These are phyloP conservation scores for Pythium vanterpoolii DNA, from an alignment of 352 stramenopile genomes.

Conservation along the genomic window DNA sequence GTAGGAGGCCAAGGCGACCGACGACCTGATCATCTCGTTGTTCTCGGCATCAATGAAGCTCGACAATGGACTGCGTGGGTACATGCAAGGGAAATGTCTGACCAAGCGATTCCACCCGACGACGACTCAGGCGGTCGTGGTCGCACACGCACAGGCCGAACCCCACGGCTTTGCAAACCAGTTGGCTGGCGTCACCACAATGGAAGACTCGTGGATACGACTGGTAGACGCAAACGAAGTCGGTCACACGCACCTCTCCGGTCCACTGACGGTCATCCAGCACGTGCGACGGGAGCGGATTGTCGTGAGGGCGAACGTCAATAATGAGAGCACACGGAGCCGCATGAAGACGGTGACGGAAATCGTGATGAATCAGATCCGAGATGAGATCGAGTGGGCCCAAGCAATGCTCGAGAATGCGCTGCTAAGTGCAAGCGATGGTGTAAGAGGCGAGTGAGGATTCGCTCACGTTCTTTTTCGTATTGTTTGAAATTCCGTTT, in stretches of 20 bases:
- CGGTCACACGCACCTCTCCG: neutral
- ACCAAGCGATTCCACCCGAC: neutral
- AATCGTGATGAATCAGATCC: constrained; percentile 11
- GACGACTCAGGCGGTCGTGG: neutral
- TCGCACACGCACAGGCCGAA: constrained; percentile 2
- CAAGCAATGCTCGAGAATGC: neutral
- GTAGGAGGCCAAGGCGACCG: neutral
- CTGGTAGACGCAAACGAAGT: constrained; percentile 7
- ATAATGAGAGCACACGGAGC: neutral
- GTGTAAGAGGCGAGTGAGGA: neutral
- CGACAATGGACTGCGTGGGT: neutral
- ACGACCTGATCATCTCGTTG: constrained; percentile 9
- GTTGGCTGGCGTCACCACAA: constrained; percentile 2
- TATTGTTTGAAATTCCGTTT: neutral
- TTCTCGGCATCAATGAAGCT: constrained; percentile 4
- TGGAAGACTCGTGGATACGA: constrained; percentile 15
- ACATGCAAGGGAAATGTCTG: constrained; percentile 7
- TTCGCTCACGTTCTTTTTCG: neutral
- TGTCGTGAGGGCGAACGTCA: neutral
- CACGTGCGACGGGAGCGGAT: constrained; percentile 8
- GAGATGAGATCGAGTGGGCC: constrained; percentile 7
- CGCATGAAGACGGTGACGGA: constrained; percentile 1
- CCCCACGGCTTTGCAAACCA: neutral
- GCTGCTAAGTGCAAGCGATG: neutral
- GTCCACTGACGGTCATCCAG: constrained; percentile 10